Evolutionary conservation across 208 protist species (phyloP), one percentile per base, ranked within the genome.

Genomic region (Porcisia hertigi): DNA sequence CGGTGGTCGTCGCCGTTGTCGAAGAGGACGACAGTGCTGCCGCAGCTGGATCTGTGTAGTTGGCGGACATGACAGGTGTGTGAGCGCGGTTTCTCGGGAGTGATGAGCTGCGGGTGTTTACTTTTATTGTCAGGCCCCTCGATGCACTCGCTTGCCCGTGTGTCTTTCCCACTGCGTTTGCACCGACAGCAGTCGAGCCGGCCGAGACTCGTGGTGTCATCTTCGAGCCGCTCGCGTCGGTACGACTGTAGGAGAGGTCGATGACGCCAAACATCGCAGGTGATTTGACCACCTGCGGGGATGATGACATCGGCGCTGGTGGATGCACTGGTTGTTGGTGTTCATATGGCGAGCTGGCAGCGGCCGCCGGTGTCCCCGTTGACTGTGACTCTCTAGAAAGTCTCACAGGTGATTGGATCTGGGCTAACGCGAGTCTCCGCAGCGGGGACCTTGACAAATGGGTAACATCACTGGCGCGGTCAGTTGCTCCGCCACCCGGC

Each of bases 201-300:
- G 47, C n/a, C 25, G n/a, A 30, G 11, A 41, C 36, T 0, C 49
- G 0, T 41, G 53, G 25, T 20, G 55, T 43, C 54, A 30, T 45
- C 54, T 63, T 73, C 39, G 54, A 64, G 49, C 69, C 54, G 39
- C 69, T 43, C 2, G 65, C 73, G 34, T 82, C 73, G 0, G 25
- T 47, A 30, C 66, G 72, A 2, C 65, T 41, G 60, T 63, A 82
- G n/a, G 78, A 73, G 39, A 78, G 67, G 25, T 75, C 69, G 67
- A 83, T 83, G 16, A 83, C 79, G 25, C 79, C 79, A 41, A 79
- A 83, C 79, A 83, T 83, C 47, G 74, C 79, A 9, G 79, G 79
- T 43, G 73, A 25, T 11, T 65, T 71, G 20, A 20, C 59, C 49
- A 7, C 16, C 12, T 36, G 45, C 16, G 66, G 65, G 5, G 60